Evolutionary conservation across 106 monocot genomes (phyloP).

Genomic region (Narthecium ossifragum): DNA sequence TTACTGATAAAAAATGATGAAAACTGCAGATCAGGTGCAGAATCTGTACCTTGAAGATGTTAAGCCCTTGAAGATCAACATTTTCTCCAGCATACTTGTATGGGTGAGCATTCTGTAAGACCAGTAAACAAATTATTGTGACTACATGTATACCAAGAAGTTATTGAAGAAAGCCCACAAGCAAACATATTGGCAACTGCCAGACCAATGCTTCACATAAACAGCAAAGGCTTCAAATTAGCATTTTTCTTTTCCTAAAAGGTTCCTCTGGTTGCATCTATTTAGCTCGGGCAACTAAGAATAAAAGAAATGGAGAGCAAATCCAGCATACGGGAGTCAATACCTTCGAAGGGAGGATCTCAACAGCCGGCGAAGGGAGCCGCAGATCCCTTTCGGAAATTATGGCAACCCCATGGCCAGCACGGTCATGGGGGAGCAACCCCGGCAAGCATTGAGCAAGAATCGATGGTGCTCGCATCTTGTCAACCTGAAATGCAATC

Average conservation of each 20-base stretch:
- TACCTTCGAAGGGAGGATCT: constrained; percentile 75
- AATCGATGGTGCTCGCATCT: constrained; percentile 56
- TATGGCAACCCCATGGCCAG: constrained; percentile 28
- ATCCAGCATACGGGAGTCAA: too few species aligned
- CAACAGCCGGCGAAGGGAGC: constrained; percentile 72
- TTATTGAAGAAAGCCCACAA: too few species aligned
- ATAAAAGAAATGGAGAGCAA: too few species aligned
- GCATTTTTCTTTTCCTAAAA: too few species aligned
- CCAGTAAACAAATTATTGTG: constrained; percentile 7
- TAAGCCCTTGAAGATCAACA: constrained; percentile 76
- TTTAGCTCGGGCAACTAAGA: too few species aligned
- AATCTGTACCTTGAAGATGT: constrained; percentile 64
- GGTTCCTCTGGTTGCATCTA: too few species aligned
- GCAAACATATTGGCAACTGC: too few species aligned
- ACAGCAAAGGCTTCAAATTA: too few species aligned
- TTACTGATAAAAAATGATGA: too few species aligned
- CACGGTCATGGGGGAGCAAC: constrained; percentile 40
- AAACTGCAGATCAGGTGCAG: background rate
- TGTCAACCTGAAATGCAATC: too few species aligned
- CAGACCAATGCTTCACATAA: background rate
- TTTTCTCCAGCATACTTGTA: constrained; percentile 90
- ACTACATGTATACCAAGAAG: too few species aligned
- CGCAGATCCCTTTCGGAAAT: constrained; percentile 54
- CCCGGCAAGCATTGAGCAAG: constrained; percentile 63
- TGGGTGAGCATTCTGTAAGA: constrained; percentile 65